Evolutionary conservation across 2,329 filamentous ascomycete genomes (phyloP), one percentile per base, ranked within the genome.

Genomic region (Aspergillus nomiae): DNA sequence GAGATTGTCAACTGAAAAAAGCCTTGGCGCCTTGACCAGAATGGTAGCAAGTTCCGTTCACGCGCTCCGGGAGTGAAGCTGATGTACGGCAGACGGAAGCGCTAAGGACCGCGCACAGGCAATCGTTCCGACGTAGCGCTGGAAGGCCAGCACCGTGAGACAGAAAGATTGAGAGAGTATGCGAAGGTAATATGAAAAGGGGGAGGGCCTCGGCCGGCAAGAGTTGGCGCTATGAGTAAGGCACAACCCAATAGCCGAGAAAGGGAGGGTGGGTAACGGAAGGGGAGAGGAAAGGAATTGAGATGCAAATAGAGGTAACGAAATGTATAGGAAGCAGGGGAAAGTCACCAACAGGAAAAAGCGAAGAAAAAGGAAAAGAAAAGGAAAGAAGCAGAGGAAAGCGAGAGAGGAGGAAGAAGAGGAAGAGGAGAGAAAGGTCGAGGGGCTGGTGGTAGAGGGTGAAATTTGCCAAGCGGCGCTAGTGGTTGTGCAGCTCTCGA

Each of bases 401-500:
- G 59, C 50, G 58, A 59, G 62, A 64, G 53, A 59, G 56, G 53
- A 59, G 50, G 59, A 58, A 59, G 61, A 64, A 54, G 56, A 61
- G 55, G 62, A 61, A 54, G 57, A 62, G 63, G 58, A 55, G 60
- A 59, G 62, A 66, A 70, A 69, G 67, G 65, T 71, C 69, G 71
- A 74, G 73, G 73, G 73, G 71, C 70, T 71, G 71, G 68, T 65
- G 71, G 67, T 68, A 69, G 69, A 72, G 66, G 65, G 72, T 61
- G 70, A 74, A 66, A 68, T 64, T 67, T 71, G 73, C 73, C 73
- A 74, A 74, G 73, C 30, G 56, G 62, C 69, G 71, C 73, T 75
- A 75, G 73, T 75, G 73, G 73, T 74, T 74, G 73, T 69, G 73
- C 63, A 75, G 68, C 71, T 73, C 67, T 68, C 61, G 67, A 69